A percentile compares a stretch with the other conserved stretches of the same genome.
Conservation (phyloP, 257 asterid genomes). For the Ophiorrhiza pumila region DNA sequence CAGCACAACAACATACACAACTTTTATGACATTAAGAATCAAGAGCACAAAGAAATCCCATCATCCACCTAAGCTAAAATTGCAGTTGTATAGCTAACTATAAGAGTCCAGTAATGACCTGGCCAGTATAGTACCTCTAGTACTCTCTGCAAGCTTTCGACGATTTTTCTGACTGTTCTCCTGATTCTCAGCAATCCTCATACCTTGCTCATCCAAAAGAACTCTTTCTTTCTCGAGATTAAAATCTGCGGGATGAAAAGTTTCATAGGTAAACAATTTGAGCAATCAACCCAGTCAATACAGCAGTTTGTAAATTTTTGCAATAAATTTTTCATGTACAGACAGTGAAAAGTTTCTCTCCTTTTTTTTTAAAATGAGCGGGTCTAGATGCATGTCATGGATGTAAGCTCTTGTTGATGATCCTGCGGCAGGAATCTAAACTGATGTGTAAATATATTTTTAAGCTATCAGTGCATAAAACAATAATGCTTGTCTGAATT, state of each 20-base stretch:
- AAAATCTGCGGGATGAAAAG: conserved; percentile 54
- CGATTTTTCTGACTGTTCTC: conserved; percentile 98
- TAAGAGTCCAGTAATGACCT: background rate
- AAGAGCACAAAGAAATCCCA: background rate
- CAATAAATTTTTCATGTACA: background rate
- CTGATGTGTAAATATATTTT: background rate
- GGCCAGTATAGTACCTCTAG: conserved; percentile 61
- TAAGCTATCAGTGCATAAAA: background rate
- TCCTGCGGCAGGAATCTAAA: background rate
- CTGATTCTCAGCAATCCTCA: conserved; percentile 95
- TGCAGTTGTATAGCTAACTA: background rate
- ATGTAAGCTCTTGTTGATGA: background rate
- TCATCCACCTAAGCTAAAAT: background rate
- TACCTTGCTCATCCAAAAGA: conserved; percentile 88
- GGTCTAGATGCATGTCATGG: background rate
- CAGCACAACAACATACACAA: background rate
- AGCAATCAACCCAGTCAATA: conserved; percentile 9
- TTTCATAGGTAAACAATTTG: background rate
- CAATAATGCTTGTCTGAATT: background rate
- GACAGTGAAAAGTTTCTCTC: background rate
- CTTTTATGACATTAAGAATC: background rate
- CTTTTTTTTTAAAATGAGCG: too few species aligned
- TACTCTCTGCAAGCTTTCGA: conserved; percentile 97
- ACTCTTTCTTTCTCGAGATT: conserved; percentile 93
- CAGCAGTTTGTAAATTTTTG: too few species aligned